These are phyloP conservation scores for Exophiala spinifera DNA, from an alignment of 2,329 filamentous ascomycete genomes.

Conservation along the genomic window DNA sequence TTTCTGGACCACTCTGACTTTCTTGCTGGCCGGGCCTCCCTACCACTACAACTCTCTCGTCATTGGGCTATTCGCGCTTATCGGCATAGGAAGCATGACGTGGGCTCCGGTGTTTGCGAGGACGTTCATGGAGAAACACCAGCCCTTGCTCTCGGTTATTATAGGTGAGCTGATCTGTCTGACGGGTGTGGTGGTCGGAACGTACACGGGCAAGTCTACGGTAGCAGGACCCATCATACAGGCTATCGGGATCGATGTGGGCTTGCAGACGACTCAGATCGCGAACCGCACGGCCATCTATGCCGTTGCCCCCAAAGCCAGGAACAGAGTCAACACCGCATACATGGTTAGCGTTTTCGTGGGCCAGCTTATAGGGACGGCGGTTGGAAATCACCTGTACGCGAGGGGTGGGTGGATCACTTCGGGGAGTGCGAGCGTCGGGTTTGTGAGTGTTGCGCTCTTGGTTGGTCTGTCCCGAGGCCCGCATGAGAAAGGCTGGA, in stretches of 20 bases:
- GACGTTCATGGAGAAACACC: conserved; percentile 62
- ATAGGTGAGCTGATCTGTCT: conserved; percentile 60
- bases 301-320: conserved; percentile 65
- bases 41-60: conserved; percentile 65
- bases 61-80: conserved; percentile 76
- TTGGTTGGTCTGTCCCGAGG: conserved; percentile 49
- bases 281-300: conserved; percentile 71
- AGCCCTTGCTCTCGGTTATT: conserved; percentile 65
- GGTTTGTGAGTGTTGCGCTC: conserved; percentile 51
- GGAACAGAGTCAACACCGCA: conserved; percentile 75
- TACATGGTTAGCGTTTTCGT: conserved; percentile 76
- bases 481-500: conserved; percentile 57
- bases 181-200: conserved; percentile 38
- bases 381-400: conserved; percentile 57
- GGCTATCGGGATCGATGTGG: conserved; percentile 67
- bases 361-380: conserved; percentile 70
- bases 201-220: conserved; percentile 43
- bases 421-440: conserved; percentile 56
- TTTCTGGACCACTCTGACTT: conserved; percentile 76
- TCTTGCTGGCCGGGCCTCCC: conserved; percentile 68
- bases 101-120: conserved; percentile 68
- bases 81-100: conserved; percentile 68
- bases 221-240: conserved; percentile 73
- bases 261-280: conserved; percentile 70
- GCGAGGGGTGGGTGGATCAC: conserved; percentile 55